Conservation (phyloP, 106 monocot genomes). For the Acorus calamus region DNA sequence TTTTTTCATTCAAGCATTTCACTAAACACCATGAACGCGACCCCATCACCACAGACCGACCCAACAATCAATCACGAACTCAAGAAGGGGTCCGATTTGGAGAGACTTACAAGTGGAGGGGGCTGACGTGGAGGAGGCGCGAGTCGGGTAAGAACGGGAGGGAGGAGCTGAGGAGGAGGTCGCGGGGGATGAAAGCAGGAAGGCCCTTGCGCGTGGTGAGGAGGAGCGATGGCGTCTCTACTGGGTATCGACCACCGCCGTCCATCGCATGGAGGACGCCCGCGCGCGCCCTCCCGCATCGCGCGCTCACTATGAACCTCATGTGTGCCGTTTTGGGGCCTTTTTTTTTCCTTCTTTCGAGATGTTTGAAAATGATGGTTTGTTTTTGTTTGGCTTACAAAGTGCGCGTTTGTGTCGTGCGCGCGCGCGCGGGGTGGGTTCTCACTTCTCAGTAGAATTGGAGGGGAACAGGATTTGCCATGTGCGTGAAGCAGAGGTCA, state of each 20-base stretch:
- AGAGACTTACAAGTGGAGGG: slow-evolving; percentile 72
- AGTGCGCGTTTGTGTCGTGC: too few relatives aligned
- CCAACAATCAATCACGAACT: neutral
- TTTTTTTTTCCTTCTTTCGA: too few relatives aligned
- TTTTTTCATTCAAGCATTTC: slow-evolving; percentile 11
- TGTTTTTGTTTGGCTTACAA: too few relatives aligned
- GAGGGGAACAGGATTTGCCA: too few relatives aligned
- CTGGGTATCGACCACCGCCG: neutral
- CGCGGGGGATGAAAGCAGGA: slow-evolving; percentile 65
- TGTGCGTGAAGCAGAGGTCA: too few relatives aligned
- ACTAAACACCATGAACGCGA: slow-evolving; percentile 4
- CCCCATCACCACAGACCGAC: neutral
- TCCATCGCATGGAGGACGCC: slow-evolving; percentile 37
- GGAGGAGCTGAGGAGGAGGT: slow-evolving; percentile 45
- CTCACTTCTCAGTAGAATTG: too few relatives aligned
- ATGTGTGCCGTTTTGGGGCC: slow-evolving; percentile 7
- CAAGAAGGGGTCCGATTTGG: neutral
- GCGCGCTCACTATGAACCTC: slow-evolving; percentile 58
- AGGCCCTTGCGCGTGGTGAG: slow-evolving; percentile 74
- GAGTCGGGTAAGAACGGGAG: slow-evolving; percentile 36
- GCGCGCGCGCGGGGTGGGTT: too few relatives aligned
- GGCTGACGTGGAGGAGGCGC: slow-evolving; percentile 72
- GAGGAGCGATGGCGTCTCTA: slow-evolving; percentile 90
- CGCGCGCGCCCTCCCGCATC: slow-evolving; percentile 48
- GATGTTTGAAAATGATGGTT: too few relatives aligned